Conservation (phyloP, 768 basidiomycete species). For the Leccinum uliginosum region DNA sequence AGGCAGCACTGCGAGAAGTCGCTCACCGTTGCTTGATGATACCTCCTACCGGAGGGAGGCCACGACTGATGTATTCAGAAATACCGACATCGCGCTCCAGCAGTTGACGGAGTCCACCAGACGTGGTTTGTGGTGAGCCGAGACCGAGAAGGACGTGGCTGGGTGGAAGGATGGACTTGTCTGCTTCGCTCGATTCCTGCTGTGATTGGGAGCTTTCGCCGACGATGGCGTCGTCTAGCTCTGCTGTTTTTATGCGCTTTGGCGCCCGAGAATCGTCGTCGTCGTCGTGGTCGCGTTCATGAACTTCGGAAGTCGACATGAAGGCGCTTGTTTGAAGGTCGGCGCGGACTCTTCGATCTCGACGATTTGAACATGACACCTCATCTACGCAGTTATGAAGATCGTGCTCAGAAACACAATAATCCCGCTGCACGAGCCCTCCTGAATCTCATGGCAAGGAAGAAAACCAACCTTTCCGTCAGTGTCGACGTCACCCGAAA, state of each 20-base stretch:
- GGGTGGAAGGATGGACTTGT: constrained; percentile 53
- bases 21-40: constrained; percentile 95
- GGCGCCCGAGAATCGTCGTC: constrained; percentile 32
- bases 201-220: constrained; percentile 4
- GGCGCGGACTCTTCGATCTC: background rate
- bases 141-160: constrained; percentile 69
- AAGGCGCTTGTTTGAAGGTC: background rate
- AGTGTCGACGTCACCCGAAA: constrained; percentile 90
- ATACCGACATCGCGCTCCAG: constrained; percentile 86
- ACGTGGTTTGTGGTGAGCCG: constrained; percentile 44
- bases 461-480: constrained; percentile 89
- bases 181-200: constrained; percentile 1
- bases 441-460: constrained; percentile 78
- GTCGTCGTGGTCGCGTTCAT: constrained; percentile 54
- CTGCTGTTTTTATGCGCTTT: constrained; percentile 37
- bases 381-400: constrained; percentile 52
- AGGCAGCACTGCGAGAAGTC: background rate
- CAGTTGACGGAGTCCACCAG: constrained; percentile 54
- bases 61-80: constrained; percentile 73
- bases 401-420: constrained; percentile 50
- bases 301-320: constrained; percentile 35
- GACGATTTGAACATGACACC: constrained; percentile 17
- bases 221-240: constrained; percentile 8
- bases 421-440: constrained; percentile 80
- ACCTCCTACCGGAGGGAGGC: constrained; percentile 71